Percentiles rank a stretch among this genome's conserved stretches.
These are phyloP conservation scores for Phytophthora macrochlamydospora DNA, from an alignment of 352 stramenopile genomes.

Conservation along the genomic window DNA sequence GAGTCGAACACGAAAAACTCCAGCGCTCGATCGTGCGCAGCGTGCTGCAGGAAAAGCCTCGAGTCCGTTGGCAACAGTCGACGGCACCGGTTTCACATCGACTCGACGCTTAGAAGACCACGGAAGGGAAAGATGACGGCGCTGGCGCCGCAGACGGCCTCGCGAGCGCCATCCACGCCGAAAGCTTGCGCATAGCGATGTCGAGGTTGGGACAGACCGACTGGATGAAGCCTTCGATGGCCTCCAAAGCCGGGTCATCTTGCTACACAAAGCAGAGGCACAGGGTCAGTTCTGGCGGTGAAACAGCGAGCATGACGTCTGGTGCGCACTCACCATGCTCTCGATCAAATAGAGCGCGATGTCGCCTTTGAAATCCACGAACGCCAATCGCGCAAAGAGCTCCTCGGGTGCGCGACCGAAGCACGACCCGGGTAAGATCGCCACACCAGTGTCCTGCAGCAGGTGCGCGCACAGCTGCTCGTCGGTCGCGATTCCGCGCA, in stretches of 20 bases:
- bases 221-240: constrained; percentile 85
- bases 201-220: constrained; percentile 89
- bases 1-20: background rate
- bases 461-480: constrained; percentile 77
- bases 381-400: constrained; percentile 82
- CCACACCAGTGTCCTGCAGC: constrained; percentile 85
- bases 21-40: background rate
- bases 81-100: constrained; percentile 12
- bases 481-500: constrained; percentile 73
- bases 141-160: constrained; percentile 23
- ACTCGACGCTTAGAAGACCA: constrained; percentile 10
- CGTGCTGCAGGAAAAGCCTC: background rate
- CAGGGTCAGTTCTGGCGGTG: constrained; percentile 16
- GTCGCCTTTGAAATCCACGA: constrained; percentile 90
- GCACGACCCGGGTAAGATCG: constrained; percentile 82
- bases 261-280: constrained; percentile 41
- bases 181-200: constrained; percentile 79
- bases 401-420: constrained; percentile 82
- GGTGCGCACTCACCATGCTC: constrained; percentile 66
- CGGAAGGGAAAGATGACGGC: constrained; percentile 9
- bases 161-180: constrained; percentile 64
- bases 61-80: background rate
- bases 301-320: background rate
- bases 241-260: constrained; percentile 70
- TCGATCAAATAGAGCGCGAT: constrained; percentile 88